Base-by-base conservation (phyloP, 257 asterid species). In the Oldenlandia corymbosa region DNA sequence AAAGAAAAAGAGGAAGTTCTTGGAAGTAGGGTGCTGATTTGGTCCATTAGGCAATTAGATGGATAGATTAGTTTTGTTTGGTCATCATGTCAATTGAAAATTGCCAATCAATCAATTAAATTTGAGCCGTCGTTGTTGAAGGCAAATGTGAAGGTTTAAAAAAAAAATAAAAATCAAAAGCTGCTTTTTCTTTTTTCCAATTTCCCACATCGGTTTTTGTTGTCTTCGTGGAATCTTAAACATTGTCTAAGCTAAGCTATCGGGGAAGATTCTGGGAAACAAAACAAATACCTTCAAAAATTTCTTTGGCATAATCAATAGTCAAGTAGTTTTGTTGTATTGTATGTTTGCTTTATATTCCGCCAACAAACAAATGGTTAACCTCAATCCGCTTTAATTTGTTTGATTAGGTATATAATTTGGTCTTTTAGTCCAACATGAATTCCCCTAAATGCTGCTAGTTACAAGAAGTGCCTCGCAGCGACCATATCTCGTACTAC, bases 81-180 rank as follows among this genome's bases (percentile, higher is more conserved):
- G 63, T 51, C 66, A 57, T 58, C 59, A 58, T 58, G 71, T 23
- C 51, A n/a, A n/a, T n/a, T n/a, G n/a, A n/a, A n/a, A n/a, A 57
- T 8, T 28, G 41, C 12, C n/a, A 58, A 58, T 54, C 10, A 17
- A 52, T 65, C 61, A 67, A 57, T 67, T 50, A 16, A n/a, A n/a
- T n/a, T n/a, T n/a, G 60, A 47, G 60, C 60, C 66, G 61, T 49
- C 52, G 58, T 58, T 58, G 26, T 67, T 67, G 72, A 68, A 59
- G 64, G 27, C n/a, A n/a, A n/a, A n/a, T n/a, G n/a, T n/a, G n/a
- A n/a, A n/a, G n/a, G n/a, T n/a, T n/a, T n/a, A n/a, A n/a, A n/a
- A n/a, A n/a, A 17, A 48, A 64, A 27, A 37, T 55, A 10, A 51
- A 11, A 10, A 52, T 52, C 11, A 23, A 14, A 39, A 39, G 64